phyloP scores from a whole-genome alignment of 768 basidiomycete genomes.

The Leucosporidium scottii region DNA sequence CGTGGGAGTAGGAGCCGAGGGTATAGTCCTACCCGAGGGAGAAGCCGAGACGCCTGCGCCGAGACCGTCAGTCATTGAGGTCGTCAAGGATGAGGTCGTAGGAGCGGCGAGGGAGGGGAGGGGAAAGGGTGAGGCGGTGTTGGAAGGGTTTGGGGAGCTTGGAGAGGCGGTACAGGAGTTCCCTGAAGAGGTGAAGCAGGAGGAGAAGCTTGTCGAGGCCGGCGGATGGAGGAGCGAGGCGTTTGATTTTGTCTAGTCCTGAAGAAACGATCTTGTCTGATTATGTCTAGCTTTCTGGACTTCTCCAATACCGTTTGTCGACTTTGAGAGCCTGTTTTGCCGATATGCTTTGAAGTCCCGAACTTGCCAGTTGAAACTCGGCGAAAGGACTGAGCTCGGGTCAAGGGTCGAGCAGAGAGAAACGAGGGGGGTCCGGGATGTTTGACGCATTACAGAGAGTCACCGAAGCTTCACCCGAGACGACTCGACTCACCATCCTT shows the following conservation, averaged over 20 bases:
- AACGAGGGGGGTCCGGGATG: too few species aligned
- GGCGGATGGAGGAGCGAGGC: constrained; percentile 24
- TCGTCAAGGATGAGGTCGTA: constrained; percentile 9
- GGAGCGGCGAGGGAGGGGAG: constrained; percentile 6
- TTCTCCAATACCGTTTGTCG: too few species aligned
- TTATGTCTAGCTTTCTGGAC: too few species aligned
- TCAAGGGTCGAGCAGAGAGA: too few species aligned
- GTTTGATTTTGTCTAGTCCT: constrained; percentile 7
- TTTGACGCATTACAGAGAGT: too few species aligned
- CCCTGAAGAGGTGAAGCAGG: background rate
- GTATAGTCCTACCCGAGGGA: constrained; percentile 19
- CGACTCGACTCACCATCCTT: too few species aligned
- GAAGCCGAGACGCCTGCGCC: constrained; percentile 12
- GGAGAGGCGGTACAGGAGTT: constrained; percentile 16
- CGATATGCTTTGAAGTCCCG: too few species aligned
- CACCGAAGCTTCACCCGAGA: too few species aligned
- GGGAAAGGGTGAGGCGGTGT: background rate
- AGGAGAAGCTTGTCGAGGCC: background rate
- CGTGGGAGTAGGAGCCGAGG: constrained; percentile 16
- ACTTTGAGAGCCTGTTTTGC: too few species aligned
- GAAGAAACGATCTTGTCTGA: too few species aligned
- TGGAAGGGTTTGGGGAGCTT: background rate
- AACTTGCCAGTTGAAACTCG: too few species aligned
- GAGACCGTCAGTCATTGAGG: constrained; percentile 7
- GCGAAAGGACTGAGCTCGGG: too few species aligned